Percentiles rank a stretch among this genome's conserved stretches.
Evolutionary conservation across 805 yeast genomes (phyloP).

Genomic region (Kurtzmaniella fragi): DNA sequence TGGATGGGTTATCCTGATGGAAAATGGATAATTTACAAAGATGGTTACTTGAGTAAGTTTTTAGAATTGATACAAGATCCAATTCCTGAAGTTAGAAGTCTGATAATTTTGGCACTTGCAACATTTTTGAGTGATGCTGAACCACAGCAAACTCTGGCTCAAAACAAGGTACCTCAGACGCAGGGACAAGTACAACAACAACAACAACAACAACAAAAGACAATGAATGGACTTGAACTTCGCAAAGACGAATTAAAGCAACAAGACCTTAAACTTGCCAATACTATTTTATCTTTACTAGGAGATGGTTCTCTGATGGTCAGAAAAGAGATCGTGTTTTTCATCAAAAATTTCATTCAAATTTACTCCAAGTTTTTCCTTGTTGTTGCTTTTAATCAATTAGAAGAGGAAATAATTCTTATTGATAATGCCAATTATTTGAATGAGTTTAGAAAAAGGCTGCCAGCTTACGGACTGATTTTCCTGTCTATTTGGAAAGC

Average conservation of each 20-base stretch:
- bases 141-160: neutral
- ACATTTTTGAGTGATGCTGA: slow-evolving; percentile 55
- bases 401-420: slow-evolving; percentile 73
- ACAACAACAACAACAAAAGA: slow-evolving; percentile 5
- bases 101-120: slow-evolving; percentile 69
- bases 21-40: slow-evolving; percentile 62
- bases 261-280: slow-evolving; percentile 68
- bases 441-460: slow-evolving; percentile 58
- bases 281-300: slow-evolving; percentile 58
- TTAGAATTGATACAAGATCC: slow-evolving; percentile 70
- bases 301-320: slow-evolving; percentile 90
- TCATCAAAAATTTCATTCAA: slow-evolving; percentile 67
- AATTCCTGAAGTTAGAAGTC: slow-evolving; percentile 90
- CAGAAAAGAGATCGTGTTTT: slow-evolving; percentile 75
- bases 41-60: slow-evolving; percentile 55
- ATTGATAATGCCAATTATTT: slow-evolving; percentile 57
- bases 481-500: slow-evolving; percentile 88
- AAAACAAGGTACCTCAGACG: slow-evolving; percentile 9
- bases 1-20: slow-evolving; percentile 73
- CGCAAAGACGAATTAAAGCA: slow-evolving; percentile 48
- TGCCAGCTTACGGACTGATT: slow-evolving; percentile 84
- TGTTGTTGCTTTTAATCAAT: slow-evolving; percentile 80
- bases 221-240: slow-evolving; percentile 21
- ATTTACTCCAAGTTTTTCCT: slow-evolving; percentile 70
- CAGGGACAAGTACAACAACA: slow-evolving; percentile 9